phyloP scores from a whole-genome alignment of 352 stramenopile genomes.

The Phytophthora chlamydospora region DNA sequence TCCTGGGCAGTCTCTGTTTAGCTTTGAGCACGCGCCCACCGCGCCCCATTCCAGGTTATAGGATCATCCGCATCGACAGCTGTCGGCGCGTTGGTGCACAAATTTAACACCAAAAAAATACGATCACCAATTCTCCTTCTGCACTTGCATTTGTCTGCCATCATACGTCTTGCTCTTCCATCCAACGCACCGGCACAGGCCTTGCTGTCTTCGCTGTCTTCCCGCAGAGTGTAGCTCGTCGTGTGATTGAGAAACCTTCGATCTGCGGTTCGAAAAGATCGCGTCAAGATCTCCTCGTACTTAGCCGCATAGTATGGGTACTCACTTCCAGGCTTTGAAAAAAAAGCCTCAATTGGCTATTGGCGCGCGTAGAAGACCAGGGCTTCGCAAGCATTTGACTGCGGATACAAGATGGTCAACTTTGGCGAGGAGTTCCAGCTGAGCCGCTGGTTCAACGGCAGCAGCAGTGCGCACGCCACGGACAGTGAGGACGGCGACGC shows the following conservation, averaged over 20 bases:
- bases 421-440: constrained; percentile 76
- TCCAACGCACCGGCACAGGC: background rate
- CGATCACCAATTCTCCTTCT: constrained; percentile 1
- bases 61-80: constrained; percentile 13
- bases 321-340: background rate
- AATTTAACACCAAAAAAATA: constrained; percentile 24
- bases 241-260: background rate
- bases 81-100: constrained; percentile 14
- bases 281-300: constrained; percentile 41
- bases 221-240: constrained; percentile 1
- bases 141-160: background rate
- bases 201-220: constrained; percentile 6
- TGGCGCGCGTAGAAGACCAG: constrained; percentile 11
- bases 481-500: constrained; percentile 52
- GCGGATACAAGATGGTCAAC: constrained; percentile 31
- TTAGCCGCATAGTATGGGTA: constrained; percentile 24
- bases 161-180: too few relatives aligned
- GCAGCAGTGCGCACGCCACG: constrained; percentile 39
- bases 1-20: too few relatives aligned
- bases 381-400: background rate
- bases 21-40: constrained; percentile 1
- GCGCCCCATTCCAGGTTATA: constrained; percentile 17
- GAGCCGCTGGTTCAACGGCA: constrained; percentile 83
- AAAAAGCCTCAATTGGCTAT: constrained; percentile 34
- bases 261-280: constrained; percentile 25